Evolutionary conservation across 805 yeast species (phyloP), one percentile per base, ranked within the genome.

Genomic region (Yamadazyma phyllophila): DNA sequence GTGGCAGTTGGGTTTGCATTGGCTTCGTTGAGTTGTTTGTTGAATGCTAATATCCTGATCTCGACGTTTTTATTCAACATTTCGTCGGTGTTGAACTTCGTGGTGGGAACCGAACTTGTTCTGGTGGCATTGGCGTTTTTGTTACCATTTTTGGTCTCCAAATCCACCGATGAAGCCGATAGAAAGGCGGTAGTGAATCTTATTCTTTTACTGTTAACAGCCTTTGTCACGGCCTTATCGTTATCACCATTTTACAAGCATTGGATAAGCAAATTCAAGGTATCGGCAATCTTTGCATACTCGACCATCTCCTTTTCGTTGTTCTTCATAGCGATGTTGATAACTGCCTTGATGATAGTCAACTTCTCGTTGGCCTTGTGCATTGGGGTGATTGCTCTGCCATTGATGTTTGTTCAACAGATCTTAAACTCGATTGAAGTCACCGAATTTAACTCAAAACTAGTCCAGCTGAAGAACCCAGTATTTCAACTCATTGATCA

Each of bases 291-390:
- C 3, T 46, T 54, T 13, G 59, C 68, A 5, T 63, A 58, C 46
- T 56, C 58, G 11, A 46, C 62, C 15, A 54, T 70, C 24, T 72
- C 87, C 2, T 70, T 85, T 31, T 70, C 86, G 30, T 78, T 71
- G 40, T 69, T 69, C 48, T 62, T 60, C 51, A 80, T 85, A 43
- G 82, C 96, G 27, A 74, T 89, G 59, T 73, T 82, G 27, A 72
- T 90, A 35, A 80, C 88, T 7, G 80, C 95, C 0, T 67, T 90
- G 35, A 68, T 92, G 43, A 89, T 90, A 50, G 75, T 92, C 17
- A 90, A 94, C 65, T 94, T 91, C 61, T 76, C 97, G 1, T 72
- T 94, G 49, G 88, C 97, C 0, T 74, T 88, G 41, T 58, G 74
- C 4, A 70, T 91, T 46, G 92, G 96, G 0, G 43, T 88, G 1